Percentiles rank a stretch among this genome's conserved stretches.
Conservation (phyloP, 768 basidiomycete species). For the Macrolepiota fuliginosa region DNA sequence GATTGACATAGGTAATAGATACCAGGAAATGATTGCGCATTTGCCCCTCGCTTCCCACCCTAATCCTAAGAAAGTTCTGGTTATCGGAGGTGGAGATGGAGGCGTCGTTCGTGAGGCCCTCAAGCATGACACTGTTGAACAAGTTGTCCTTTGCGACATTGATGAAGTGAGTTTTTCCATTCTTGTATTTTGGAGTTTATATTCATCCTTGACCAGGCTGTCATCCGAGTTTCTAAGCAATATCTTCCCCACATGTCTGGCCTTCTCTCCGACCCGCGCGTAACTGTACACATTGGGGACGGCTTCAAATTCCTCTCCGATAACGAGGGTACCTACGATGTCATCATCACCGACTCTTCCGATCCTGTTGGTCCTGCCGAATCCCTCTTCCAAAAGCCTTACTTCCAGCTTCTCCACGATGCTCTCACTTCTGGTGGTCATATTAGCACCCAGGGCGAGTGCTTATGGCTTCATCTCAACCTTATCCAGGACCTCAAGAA, state of each 20-base stretch:
- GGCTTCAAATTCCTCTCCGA: constrained; percentile 96
- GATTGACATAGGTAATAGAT: constrained; percentile 43
- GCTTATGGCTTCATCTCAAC: constrained; percentile 89
- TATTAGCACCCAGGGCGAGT: constrained; percentile 96
- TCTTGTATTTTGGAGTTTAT: neutral
- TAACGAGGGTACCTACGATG: constrained; percentile 86
- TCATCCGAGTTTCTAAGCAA: constrained; percentile 89
- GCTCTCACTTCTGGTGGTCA: constrained; percentile 87
- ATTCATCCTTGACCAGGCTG: constrained; percentile 54
- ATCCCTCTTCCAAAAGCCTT: constrained; percentile 93
- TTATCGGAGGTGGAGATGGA: constrained; percentile 98
- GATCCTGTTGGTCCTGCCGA: constrained; percentile 97
- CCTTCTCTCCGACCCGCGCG: constrained; percentile 76
- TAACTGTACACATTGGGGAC: constrained; percentile 86
- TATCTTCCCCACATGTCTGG: constrained; percentile 94
- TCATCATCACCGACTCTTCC: constrained; percentile 98
- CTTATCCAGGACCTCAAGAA: constrained; percentile 76
- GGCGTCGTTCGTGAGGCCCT: constrained; percentile 97
- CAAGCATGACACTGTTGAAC: constrained; percentile 87
- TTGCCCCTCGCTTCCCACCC: constrained; percentile 96
- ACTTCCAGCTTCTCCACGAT: constrained; percentile 92
- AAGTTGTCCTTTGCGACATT: constrained; percentile 96
- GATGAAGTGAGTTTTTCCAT: constrained; percentile 64
- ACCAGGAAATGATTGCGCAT: constrained; percentile 99
- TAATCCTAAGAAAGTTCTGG: constrained; percentile 92